Conservation (phyloP, 1,284 basidiomycete genomes). For the Ganoderma multipileum region DNA sequence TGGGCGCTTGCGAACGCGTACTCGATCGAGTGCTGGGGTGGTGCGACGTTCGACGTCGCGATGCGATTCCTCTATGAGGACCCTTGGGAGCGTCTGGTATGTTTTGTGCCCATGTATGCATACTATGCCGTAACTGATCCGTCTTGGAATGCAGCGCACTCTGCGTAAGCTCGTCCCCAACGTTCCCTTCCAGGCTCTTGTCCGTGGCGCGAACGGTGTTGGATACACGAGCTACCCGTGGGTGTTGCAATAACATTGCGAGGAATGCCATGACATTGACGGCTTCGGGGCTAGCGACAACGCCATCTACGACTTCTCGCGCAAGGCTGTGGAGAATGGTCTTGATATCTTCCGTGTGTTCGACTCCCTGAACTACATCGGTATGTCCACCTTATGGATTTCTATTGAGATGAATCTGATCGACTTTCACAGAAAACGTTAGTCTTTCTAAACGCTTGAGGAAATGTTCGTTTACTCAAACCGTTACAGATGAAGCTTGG, state of each 20-base stretch:
- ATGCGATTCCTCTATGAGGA: slow-evolving; percentile 99
- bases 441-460: not conserved
- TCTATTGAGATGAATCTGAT: slow-evolving; percentile 3
- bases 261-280: not conserved
- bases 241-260: slow-evolving; percentile 39
- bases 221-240: slow-evolving; percentile 99
- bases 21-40: slow-evolving; percentile 99
- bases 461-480: not conserved
- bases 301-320: slow-evolving; percentile 98
- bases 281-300: slow-evolving; percentile 75
- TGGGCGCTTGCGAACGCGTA: slow-evolving; percentile 96
- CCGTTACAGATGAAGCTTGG: slow-evolving; percentile 84
- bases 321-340: slow-evolving; percentile 98
- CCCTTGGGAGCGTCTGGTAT: slow-evolving; percentile 96
- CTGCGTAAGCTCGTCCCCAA: slow-evolving; percentile 97
- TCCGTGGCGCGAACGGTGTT: slow-evolving; percentile 99
- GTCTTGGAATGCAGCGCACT: slow-evolving; percentile 64
- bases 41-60: slow-evolving; percentile 98
- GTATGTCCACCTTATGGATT: slow-evolving; percentile 50
- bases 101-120: slow-evolving; percentile 36
- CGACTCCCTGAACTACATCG: slow-evolving; percentile 98
- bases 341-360: slow-evolving; percentile 99
- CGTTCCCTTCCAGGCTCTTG: slow-evolving; percentile 97
- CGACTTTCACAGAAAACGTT: slow-evolving; percentile 63
- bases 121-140: not conserved